phyloP scores from a whole-genome alignment of 495 filamentous ascomycete genomes.

The Penicillium soppii region DNA sequence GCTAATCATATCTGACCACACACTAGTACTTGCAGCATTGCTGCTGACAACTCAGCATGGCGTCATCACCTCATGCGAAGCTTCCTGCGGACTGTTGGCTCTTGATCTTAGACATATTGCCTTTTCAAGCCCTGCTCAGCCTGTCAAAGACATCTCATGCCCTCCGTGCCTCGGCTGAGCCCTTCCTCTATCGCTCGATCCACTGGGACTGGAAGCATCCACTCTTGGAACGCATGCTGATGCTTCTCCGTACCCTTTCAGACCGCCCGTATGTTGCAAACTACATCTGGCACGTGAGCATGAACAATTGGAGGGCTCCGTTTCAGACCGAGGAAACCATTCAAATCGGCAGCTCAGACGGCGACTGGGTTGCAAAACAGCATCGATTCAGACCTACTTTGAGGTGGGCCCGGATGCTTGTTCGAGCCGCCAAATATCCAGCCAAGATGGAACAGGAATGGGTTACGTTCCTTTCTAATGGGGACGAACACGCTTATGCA shows the following conservation, averaged over 20 bases:
- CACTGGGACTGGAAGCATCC: conserved; percentile 1
- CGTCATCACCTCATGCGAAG: not conserved
- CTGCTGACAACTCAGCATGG: too few relatives aligned
- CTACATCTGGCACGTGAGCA: not conserved
- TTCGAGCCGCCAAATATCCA: not conserved
- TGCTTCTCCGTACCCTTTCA: not conserved
- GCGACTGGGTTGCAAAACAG: not conserved
- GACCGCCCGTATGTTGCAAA: not conserved
- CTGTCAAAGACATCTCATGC: not conserved
- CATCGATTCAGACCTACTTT: not conserved
- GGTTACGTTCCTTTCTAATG: not conserved
- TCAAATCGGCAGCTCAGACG: not conserved
- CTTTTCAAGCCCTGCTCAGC: not conserved
- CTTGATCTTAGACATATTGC: not conserved
- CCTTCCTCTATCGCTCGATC: not conserved
- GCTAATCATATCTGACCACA: too few relatives aligned
- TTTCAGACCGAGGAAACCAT: not conserved
- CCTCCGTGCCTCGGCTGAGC: not conserved
- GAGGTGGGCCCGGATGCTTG: not conserved
- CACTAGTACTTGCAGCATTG: too few relatives aligned
- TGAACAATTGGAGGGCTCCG: not conserved
- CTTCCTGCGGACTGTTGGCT: not conserved
- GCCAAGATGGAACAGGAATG: not conserved
- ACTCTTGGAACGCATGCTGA: not conserved
- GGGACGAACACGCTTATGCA: conserved; percentile 2